phyloP scores from a whole-genome alignment of 2,329 filamentous ascomycete species.

The Aspergillus sp. region DNA sequence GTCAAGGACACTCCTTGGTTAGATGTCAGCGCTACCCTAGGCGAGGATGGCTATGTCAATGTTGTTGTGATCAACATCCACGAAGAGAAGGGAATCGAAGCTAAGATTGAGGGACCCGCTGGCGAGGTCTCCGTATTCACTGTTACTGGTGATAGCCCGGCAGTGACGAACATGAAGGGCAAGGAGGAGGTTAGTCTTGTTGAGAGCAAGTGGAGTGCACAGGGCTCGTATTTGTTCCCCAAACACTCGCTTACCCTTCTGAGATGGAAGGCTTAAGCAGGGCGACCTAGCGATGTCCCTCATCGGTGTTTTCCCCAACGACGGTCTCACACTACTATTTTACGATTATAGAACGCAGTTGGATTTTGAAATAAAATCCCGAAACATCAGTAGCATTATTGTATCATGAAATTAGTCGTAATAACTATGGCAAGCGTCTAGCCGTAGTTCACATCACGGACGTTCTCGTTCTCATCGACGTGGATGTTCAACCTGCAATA shows the following conservation, averaged over 20 bases:
- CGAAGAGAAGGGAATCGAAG: slow-evolving; percentile 60
- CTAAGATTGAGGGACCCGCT: slow-evolving; percentile 57
- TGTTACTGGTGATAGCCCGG: slow-evolving; percentile 58
- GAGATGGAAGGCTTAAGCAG: slow-evolving; percentile 48
- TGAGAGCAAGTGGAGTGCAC: slow-evolving; percentile 64
- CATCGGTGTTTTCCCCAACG: not conserved
- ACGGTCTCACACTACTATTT: not conserved
- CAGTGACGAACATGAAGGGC: slow-evolving; percentile 62
- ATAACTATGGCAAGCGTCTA: slow-evolving; percentile 18
- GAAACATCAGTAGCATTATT: not conserved
- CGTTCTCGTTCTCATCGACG: slow-evolving; percentile 43
- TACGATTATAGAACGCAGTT: slow-evolving; percentile 8
- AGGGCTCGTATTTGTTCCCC: slow-evolving; percentile 63
- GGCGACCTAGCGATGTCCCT: not conserved
- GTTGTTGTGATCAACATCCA: slow-evolving; percentile 73
- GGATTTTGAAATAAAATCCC: not conserved
- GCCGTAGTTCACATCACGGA: slow-evolving; percentile 45
- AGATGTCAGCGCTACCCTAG: slow-evolving; percentile 41
- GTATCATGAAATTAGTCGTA: not conserved
- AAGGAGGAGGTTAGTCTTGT: slow-evolving; percentile 62
- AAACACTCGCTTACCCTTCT: slow-evolving; percentile 71
- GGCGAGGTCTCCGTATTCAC: slow-evolving; percentile 60
- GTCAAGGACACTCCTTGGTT: slow-evolving; percentile 66
- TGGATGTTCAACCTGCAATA: slow-evolving; percentile 44
- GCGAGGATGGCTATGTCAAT: slow-evolving; percentile 60